A percentile compares a stretch with the other conserved stretches of the same genome.
Conservation (phyloP, 2,329 filamentous ascomycete genomes). For the Pseudogymnoascus sp. region DNA sequence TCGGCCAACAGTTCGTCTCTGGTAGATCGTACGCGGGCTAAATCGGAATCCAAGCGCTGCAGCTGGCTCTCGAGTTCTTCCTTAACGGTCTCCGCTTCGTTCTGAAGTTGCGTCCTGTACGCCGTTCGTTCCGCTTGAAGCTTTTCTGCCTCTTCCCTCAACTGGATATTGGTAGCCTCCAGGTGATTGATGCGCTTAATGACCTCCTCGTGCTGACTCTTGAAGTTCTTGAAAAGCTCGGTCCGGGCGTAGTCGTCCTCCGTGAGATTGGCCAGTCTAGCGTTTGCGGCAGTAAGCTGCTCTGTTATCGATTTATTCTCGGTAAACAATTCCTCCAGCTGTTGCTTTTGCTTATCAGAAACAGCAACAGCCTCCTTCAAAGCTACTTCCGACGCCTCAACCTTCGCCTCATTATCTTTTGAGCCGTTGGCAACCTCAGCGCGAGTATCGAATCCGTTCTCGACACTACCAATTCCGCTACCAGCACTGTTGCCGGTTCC, state of each 20-base stretch:
- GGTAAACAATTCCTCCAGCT: slow-evolving; percentile 69
- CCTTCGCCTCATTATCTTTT: slow-evolving; percentile 45
- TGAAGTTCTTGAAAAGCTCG: slow-evolving; percentile 87
- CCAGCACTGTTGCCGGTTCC: slow-evolving; percentile 43
- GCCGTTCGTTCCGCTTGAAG: slow-evolving; percentile 76
- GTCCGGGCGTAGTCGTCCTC: slow-evolving; percentile 93
- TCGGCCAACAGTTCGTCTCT: slow-evolving; percentile 84
- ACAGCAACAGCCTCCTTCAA: slow-evolving; percentile 72
- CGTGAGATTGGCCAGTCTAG: slow-evolving; percentile 61
- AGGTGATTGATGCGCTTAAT: slow-evolving; percentile 87
- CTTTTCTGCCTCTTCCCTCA: slow-evolving; percentile 79
- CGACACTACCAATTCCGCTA: slow-evolving; percentile 35
- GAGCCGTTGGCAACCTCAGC: slow-evolving; percentile 48
- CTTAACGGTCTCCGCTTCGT: slow-evolving; percentile 65
- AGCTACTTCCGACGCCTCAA: slow-evolving; percentile 64
- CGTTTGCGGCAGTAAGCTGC: slow-evolving; percentile 68
- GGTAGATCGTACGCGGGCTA: slow-evolving; percentile 75
- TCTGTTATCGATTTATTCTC: slow-evolving; percentile 70
- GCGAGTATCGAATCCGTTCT: slow-evolving; percentile 39
- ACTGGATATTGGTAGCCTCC: slow-evolving; percentile 77
- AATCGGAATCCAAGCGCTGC: slow-evolving; percentile 71
- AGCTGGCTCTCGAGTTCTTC: slow-evolving; percentile 77
- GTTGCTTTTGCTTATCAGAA: slow-evolving; percentile 78
- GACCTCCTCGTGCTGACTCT: slow-evolving; percentile 83
- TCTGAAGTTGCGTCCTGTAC: slow-evolving; percentile 74